Evolutionary conservation across 2,329 filamentous ascomycete species (phyloP), one percentile per base, ranked within the genome.

Genomic region (Pezicula neosporulosa): DNA sequence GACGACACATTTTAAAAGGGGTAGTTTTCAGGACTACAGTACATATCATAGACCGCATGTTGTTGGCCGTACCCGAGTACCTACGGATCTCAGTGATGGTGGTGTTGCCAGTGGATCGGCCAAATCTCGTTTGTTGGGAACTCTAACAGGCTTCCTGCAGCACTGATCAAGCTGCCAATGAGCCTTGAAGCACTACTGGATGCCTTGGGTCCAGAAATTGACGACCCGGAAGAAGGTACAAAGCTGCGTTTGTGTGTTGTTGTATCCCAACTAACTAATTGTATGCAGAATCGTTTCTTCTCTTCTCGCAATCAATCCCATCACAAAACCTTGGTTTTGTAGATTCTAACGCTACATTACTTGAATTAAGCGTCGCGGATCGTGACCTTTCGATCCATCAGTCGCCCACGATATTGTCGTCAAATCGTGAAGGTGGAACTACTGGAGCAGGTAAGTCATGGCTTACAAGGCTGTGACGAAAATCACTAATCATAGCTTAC

Each of bases 251-350:
- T n/a, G 13, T 12, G 37, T 35, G 30, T 16, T 52, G 19, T 33
- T 8, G 28, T 12, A 7, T 30, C 28, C 28, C 3, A 19, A 43
- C 54, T 55, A 53, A 57, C 30, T n/a, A n/a, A n/a, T 16, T 28
- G 15, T 28, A 19, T 44, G 49, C 66, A 96, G 93, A 97, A 73
- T 89, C 90, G 4, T 97, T 96, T 65, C 72, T 92, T 36, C 78
- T 97, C 50, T 97, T 96, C 74, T 86, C 90, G 41, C 84, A 87
- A 65, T 72, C 82, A 16, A 81, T 90, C 24, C 84, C 87, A 0
- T 87, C 87, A 12, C 82, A 84, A 49, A 85, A 91, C 61, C 83
- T 97, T 9, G 94, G 93, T 64, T 94, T 97, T 70, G 73, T 97
- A 56, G 86, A 96, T 67, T 75, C 87, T 15, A 83, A 80, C 57